Evolutionary conservation across 495 filamentous ascomycete species (phyloP), one percentile per base, ranked within the genome.

Genomic region (Talaromyces trachyspermus): DNA sequence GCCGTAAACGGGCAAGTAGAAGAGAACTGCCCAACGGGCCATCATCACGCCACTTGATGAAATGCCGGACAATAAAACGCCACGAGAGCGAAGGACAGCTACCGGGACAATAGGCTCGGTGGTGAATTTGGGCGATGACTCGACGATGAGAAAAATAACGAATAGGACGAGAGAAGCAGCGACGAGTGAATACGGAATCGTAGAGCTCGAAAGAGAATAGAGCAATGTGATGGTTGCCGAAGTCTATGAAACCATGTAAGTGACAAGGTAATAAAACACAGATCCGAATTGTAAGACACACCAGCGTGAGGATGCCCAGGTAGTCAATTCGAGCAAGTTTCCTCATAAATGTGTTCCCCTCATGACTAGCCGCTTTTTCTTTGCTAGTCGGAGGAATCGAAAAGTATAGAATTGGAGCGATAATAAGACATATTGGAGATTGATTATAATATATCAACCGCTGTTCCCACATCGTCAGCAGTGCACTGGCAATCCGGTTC

Each of bases 1-100:
- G 5, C 83, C 79, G 53, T 86, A 88, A 23, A 84, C 77, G 0
- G 86, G 86, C 0, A 80, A 72, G 66, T 84, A 89, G 62, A 88
- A 89, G 5, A 91, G 66, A n/a, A 89, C 73, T 4, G 70, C 66
- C 85, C 84, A 89, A 32, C 86, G 80, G 4, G 83, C 72, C 61
- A 84, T 78, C 85, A 89, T 89, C 54, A 85, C 75, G 22, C 78
- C 75, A 0, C 85, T 69, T 30, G 85, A 84, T 1, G 79, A 71
- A 12, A 88, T 41, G 54, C 84, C 89, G 8, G 80, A 83, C 9
- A 88, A 57, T 2, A 88, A 61, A 2, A 82, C 79, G 23, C 77
- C 79, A 12, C 81, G 76, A 39, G 78, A 79, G 27, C 66, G 65
- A 29, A 89, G 70, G 8, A 89, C 65, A 3, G 66, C 35, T 18